Conservation (phyloP, 2,329 filamentous ascomycete species). For the Tolypocladium tropicale region DNA sequence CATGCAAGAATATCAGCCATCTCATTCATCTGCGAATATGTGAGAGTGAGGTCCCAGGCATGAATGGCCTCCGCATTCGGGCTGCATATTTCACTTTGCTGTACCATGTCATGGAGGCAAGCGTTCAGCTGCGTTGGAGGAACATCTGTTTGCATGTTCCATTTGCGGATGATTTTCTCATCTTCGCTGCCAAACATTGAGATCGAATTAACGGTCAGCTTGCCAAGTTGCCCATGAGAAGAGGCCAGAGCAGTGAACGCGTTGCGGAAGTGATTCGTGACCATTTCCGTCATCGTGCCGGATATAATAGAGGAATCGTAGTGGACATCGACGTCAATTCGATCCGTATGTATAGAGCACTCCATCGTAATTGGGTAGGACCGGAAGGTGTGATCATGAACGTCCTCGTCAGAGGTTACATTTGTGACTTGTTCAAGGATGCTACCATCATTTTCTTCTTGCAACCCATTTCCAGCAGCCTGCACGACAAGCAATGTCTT, state of each 20-base stretch:
- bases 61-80: neutral
- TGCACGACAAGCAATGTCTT: constrained; percentile 1
- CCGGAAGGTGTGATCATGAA: neutral
- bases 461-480: neutral
- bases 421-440: neutral
- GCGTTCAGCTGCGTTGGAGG: neutral
- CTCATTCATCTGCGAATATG: neutral
- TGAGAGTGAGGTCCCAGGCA: neutral
- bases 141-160: neutral
- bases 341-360: neutral
- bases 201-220: neutral
- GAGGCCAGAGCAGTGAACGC: neutral
- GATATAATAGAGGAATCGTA: neutral
- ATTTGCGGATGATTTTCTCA: neutral
- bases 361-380: constrained; percentile 1
- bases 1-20: neutral
- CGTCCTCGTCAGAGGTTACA: neutral
- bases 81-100: neutral
- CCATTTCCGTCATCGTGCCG: neutral
- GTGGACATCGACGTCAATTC: neutral
- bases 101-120: neutral
- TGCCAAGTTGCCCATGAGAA: neutral
- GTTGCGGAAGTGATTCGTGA: neutral
- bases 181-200: neutral
- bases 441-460: neutral